Conservation (phyloP, 1,284 basidiomycete species). For the Sporisorium reilianum region DNA sequence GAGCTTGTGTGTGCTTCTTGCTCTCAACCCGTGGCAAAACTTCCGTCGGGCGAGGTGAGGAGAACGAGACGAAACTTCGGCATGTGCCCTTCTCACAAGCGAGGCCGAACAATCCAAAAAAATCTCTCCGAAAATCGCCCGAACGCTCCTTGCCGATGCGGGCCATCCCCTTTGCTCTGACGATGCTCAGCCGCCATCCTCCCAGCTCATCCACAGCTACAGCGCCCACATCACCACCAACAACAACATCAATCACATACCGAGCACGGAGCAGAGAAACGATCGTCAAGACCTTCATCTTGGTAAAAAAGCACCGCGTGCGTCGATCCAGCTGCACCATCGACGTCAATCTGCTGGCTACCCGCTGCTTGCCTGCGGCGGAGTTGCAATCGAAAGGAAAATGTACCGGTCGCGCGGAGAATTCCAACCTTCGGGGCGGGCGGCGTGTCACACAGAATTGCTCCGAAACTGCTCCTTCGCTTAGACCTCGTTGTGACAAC, state of each 20-base stretch:
- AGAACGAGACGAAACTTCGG: not conserved
- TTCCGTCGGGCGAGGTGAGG: not conserved
- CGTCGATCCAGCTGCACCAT: no score
- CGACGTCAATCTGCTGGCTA: no score
- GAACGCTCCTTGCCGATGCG: not conserved
- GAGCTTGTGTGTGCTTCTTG: not conserved
- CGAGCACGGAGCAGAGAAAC: no score
- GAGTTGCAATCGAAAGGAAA: no score
- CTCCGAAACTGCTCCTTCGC: conserved; percentile 35
- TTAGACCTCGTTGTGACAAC: conserved; percentile 1
- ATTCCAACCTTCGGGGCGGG: not conserved
- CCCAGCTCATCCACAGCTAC: no score
- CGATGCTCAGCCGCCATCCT: not conserved
- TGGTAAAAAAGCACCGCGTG: no score
- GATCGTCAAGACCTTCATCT: no score
- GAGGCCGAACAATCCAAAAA: not conserved
- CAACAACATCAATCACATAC: no score
- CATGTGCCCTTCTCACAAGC: conserved; percentile 1
- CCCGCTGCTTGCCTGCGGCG: no score
- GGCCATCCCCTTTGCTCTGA: not conserved
- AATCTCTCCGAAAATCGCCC: conserved; percentile 24
- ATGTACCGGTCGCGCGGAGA: no score
- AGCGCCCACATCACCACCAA: no score
- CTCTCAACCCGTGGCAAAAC: not conserved
- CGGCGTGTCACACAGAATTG: conserved; percentile 1